These are phyloP conservation scores for Serendipita vermifera DNA, from an alignment of 768 basidiomycete species.

Conservation along the genomic window DNA sequence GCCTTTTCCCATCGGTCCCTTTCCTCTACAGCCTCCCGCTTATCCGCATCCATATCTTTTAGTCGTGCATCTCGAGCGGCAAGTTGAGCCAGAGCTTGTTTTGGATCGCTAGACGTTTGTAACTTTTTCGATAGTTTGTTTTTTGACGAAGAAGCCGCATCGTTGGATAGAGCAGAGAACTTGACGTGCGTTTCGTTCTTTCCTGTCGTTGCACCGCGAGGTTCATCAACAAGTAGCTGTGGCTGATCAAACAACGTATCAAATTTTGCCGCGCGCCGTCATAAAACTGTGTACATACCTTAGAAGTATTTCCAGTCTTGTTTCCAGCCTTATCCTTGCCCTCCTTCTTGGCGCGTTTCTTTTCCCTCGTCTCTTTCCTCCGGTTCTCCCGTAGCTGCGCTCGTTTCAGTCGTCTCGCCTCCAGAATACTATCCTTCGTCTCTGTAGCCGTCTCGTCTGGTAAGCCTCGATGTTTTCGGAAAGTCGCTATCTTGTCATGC, in stretches of 20 bases:
- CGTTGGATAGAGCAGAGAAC: conserved; percentile 44
- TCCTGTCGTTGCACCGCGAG: neutral
- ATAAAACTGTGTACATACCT: conserved; percentile 32
- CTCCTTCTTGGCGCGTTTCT: conserved; percentile 55
- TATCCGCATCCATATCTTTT: conserved; percentile 65
- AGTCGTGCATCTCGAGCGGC: conserved; percentile 65
- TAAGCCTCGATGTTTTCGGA: conserved; percentile 36
- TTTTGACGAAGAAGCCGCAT: conserved; percentile 21
- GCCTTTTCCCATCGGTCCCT: conserved; percentile 85
- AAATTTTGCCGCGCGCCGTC: too few species aligned
- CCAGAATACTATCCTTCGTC: conserved; percentile 69
- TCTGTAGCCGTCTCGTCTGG: conserved; percentile 32
- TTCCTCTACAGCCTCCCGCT: conserved; percentile 67
- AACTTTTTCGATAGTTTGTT: conserved; percentile 38
- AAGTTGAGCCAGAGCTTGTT: conserved; percentile 75
- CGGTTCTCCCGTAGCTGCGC: conserved; percentile 76
- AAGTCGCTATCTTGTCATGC: conserved; percentile 56
- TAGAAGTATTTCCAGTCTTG: conserved; percentile 34
- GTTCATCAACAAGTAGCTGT: conserved; percentile 59
- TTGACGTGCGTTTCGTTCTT: conserved; percentile 41
- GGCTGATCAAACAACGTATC: conserved; percentile 29
- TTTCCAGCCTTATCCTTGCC: conserved; percentile 36
- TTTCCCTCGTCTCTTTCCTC: conserved; percentile 75
- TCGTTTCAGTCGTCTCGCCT: conserved; percentile 61
- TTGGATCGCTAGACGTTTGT: conserved; percentile 65